A percentile compares a stretch with the other conserved stretches of the same genome.
phyloP scores from a whole-genome alignment of 208 protist genomes.

The Crithidia mellificae region DNA sequence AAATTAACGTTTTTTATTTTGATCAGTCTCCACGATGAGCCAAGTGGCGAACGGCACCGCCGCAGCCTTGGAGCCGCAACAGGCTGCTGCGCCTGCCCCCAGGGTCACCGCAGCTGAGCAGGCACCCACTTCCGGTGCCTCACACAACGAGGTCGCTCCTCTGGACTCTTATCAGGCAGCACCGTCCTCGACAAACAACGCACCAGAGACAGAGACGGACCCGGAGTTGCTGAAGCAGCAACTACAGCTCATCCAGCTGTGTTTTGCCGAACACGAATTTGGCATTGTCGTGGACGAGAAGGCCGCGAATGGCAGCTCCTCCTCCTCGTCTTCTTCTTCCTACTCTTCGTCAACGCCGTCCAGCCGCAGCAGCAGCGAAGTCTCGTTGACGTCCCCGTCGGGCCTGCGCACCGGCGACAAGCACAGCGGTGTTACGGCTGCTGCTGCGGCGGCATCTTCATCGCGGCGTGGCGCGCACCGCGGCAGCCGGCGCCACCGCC shows the following conservation, averaged over 20 bases:
- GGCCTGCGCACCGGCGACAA: not conserved
- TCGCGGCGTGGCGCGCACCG: not conserved
- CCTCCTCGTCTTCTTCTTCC: slow-evolving; percentile 11
- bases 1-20: not conserved
- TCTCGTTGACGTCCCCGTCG: not conserved
- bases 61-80: not conserved
- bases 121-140: not conserved
- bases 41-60: not conserved
- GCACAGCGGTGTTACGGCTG: not conserved
- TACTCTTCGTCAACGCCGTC: not conserved
- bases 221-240: slow-evolving; percentile 49
- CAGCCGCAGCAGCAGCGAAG: slow-evolving; percentile 10
- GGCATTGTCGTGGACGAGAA: slow-evolving; percentile 58
- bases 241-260: slow-evolving; percentile 82
- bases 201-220: slow-evolving; percentile 5
- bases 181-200: not conserved
- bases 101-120: not conserved
- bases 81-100: not conserved
- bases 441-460: not conserved
- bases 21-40: not conserved
- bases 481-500: not conserved
- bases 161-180: no score
- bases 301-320: not conserved
- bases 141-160: not conserved
- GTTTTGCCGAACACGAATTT: slow-evolving; percentile 88